Evolutionary conservation across 768 basidiomycete species (phyloP).

Genomic region (Panaeolus papilionaceus): DNA sequence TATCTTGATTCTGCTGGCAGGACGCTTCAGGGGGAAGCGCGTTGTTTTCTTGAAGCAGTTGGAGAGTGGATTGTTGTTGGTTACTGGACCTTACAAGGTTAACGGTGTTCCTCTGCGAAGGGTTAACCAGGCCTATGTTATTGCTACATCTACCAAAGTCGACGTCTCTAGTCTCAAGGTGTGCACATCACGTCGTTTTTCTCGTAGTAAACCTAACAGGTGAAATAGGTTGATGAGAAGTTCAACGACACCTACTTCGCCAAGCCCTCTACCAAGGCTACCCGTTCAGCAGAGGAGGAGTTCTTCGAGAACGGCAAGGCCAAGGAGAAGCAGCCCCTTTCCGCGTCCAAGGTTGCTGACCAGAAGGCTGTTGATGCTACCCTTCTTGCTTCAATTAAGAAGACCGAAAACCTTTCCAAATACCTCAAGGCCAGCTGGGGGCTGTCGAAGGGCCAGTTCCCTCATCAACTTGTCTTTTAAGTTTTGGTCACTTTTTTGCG

Average conservation of each 20-base stretch:
- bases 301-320: slow-evolving; percentile 96
- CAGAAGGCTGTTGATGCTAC: slow-evolving; percentile 89
- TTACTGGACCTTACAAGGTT: slow-evolving; percentile 97
- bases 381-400: slow-evolving; percentile 85
- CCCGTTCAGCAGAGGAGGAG: slow-evolving; percentile 90
- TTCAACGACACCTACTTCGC: slow-evolving; percentile 94
- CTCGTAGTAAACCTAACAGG: slow-evolving; percentile 2
- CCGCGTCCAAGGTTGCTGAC: slow-evolving; percentile 86
- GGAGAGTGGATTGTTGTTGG: slow-evolving; percentile 88
- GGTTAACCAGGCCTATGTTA: slow-evolving; percentile 99
- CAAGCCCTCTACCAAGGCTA: slow-evolving; percentile 74
- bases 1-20: slow-evolving; percentile 95
- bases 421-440: slow-evolving; percentile 95
- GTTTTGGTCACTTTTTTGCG: slow-evolving; percentile 24
- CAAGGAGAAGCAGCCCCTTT: slow-evolving; percentile 85
- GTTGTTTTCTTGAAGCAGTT: slow-evolving; percentile 99
- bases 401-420: slow-evolving; percentile 88
- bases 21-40: slow-evolving; percentile 97
- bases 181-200: slow-evolving; percentile 26
- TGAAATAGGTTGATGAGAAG: slow-evolving; percentile 78
- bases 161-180: slow-evolving; percentile 81
- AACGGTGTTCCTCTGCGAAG: slow-evolving; percentile 98
- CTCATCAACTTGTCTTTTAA: slow-evolving; percentile 94
- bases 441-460: slow-evolving; percentile 95
- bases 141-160: slow-evolving; percentile 95